Conservation (phyloP, 2,329 filamentous ascomycete genomes). For the Geosmithia flava region DNA sequence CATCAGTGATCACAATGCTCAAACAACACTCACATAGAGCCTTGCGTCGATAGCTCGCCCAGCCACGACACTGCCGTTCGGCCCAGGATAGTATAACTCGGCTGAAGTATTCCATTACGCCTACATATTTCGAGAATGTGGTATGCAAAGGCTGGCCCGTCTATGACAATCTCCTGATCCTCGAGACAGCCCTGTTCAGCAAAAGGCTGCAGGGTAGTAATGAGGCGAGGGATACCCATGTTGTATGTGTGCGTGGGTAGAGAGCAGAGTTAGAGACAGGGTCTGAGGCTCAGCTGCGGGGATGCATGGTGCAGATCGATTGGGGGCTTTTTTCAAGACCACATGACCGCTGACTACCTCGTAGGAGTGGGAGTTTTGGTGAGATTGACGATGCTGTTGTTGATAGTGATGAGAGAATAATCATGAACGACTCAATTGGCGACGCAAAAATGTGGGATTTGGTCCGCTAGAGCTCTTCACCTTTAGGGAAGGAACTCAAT, state of each 20-base stretch:
- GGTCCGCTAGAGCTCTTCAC: conserved; percentile 4
- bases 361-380: too few species aligned
- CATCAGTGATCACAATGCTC: not conserved
- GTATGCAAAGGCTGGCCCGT: conserved; percentile 71
- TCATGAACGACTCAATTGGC: too few species aligned
- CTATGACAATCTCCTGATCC: conserved; percentile 41
- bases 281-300: not conserved
- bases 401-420: too few species aligned
- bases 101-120: conserved; percentile 37
- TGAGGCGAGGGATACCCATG: conserved; percentile 51
- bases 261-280: not conserved
- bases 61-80: conserved; percentile 50
- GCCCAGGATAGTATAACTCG: conserved; percentile 53
- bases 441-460: not conserved
- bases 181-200: conserved; percentile 27
- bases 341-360: too few species aligned
- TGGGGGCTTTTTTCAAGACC: too few species aligned
- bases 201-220: conserved; percentile 38
- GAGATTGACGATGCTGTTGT: too few species aligned
- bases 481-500: not conserved
- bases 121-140: conserved; percentile 50
- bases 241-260: not conserved
- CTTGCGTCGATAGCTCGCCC: conserved; percentile 31
- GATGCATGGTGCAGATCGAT: not conserved
- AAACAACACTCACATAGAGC: not conserved